A percentile compares a stretch with the other conserved stretches of the same genome.
phyloP scores from a whole-genome alignment of 371 early-diverging fungal species.

The Circinella minor region DNA sequence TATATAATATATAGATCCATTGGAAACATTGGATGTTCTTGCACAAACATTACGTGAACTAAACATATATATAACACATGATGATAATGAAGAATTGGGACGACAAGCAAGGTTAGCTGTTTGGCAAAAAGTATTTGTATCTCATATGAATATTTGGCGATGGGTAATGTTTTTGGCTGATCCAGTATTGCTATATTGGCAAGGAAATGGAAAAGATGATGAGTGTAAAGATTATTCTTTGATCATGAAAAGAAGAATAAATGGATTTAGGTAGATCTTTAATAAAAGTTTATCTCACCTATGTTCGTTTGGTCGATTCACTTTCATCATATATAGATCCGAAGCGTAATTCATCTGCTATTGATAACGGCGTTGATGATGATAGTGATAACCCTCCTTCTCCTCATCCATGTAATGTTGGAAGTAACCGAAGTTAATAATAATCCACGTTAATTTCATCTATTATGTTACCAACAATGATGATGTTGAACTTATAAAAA shows the following conservation, averaged over 20 bases:
- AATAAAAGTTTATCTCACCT: not conserved
- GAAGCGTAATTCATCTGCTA: too few relatives aligned
- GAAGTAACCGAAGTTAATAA: too few relatives aligned
- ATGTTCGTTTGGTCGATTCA: too few relatives aligned
- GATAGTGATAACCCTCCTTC: too few relatives aligned
- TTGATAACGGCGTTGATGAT: not conserved
- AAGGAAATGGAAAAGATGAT: not conserved
- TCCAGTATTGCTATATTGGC: not conserved
- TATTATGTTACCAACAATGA: too few relatives aligned
- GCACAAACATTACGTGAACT: not conserved
- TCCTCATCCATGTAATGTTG: too few relatives aligned
- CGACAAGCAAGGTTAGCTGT: not conserved
- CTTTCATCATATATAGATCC: too few relatives aligned
- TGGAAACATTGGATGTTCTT: not conserved
- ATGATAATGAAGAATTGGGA: conserved; percentile 3
- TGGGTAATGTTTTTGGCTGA: not conserved
- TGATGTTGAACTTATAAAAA: too few relatives aligned
- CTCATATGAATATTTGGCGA: not conserved
- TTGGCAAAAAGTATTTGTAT: not conserved
- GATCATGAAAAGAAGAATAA: not conserved
- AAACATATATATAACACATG: not conserved
- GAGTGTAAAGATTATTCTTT: not conserved
- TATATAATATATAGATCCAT: not conserved
- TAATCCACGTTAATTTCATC: too few relatives aligned
- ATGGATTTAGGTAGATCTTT: too few relatives aligned